A percentile compares a stretch with the other conserved stretches of the same genome.
Conservation (phyloP, 2,329 filamentous ascomycete genomes). For the Harringtonia lauricola region DNA sequence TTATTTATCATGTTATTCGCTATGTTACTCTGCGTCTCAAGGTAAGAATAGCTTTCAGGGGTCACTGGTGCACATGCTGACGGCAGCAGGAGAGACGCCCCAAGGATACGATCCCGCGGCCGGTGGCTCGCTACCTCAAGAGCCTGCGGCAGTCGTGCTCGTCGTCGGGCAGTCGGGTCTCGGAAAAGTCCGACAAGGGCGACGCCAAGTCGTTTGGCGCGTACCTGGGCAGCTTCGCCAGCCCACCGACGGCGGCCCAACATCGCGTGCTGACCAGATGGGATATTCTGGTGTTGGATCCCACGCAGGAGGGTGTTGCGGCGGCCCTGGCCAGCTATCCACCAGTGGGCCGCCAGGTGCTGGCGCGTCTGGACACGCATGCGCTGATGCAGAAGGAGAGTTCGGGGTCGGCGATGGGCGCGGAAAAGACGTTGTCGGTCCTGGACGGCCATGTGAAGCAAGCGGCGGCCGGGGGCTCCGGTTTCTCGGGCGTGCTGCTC, state of each 20-base stretch:
- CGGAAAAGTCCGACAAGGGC: too few species aligned
- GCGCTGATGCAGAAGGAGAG: constrained; percentile 7
- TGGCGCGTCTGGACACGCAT: constrained; percentile 2
- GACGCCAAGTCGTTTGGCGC: constrained; percentile 26
- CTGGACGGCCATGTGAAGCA: constrained; percentile 1
- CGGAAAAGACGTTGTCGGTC: too few species aligned
- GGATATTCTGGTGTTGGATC: constrained; percentile 32
- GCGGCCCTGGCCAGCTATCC: constrained; percentile 17
- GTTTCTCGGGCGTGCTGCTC: constrained; percentile 2
- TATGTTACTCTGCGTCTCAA: background rate
- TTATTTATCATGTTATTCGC: background rate
- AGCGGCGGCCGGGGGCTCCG: background rate
- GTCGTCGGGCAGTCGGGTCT: too few species aligned
- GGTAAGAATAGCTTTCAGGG: background rate
- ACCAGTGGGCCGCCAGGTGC: background rate
- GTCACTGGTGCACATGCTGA: background rate
- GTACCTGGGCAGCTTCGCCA: constrained; percentile 27
- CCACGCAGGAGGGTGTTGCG: constrained; percentile 22
- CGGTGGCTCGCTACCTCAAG: constrained; percentile 1
- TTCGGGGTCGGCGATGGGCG: too few species aligned
- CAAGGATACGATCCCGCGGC: background rate
- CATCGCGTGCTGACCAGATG: constrained; percentile 25
- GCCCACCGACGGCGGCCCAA: constrained; percentile 20
- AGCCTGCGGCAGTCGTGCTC: background rate
- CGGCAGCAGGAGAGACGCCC: background rate